A percentile compares a stretch with the other conserved stretches of the same genome.
phyloP scores from a whole-genome alignment of 768 basidiomycete genomes.

The Clavulina sp. region DNA sequence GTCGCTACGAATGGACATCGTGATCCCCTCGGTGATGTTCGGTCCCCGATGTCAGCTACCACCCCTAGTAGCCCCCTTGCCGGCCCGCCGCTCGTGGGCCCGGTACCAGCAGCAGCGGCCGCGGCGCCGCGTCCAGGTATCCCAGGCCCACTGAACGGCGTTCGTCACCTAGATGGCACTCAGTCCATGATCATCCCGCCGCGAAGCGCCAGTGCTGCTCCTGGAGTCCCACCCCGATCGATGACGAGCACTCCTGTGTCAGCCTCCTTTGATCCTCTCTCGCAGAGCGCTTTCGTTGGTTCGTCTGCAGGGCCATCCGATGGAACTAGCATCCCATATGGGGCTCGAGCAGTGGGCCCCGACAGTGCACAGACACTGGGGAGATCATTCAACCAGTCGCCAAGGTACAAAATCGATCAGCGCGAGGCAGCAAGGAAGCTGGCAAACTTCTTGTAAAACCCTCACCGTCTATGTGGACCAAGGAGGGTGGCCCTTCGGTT shows the following conservation, averaged over 20 bases:
- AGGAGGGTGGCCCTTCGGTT: no score
- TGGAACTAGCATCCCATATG: not conserved
- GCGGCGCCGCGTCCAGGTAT: not conserved
- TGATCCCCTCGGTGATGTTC: no score
- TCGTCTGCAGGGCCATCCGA: constrained; percentile 1
- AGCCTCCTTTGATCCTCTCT: not conserved
- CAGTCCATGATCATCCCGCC: constrained; percentile 64
- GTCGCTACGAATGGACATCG: no score
- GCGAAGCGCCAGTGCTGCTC: constrained; percentile 15
- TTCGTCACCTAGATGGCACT: constrained; percentile 54
- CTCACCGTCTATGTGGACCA: no score
- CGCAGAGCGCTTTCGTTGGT: constrained; percentile 2
- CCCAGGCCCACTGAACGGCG: constrained; percentile 20
- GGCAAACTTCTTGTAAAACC: constrained; percentile 35
- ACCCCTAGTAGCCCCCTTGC: not conserved
- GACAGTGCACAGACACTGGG: not conserved
- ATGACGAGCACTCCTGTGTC: not conserved
- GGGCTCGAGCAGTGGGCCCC: constrained; percentile 4
- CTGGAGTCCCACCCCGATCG: not conserved
- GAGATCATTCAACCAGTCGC: constrained; percentile 24
- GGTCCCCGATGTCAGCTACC: not conserved
- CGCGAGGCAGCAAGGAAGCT: constrained; percentile 77
- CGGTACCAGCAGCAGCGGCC: not conserved
- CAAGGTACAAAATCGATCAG: constrained; percentile 61
- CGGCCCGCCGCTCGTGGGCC: not conserved